phyloP scores from a whole-genome alignment of 148 eudicot species.

The Tetragonia tetragonoides region DNA sequence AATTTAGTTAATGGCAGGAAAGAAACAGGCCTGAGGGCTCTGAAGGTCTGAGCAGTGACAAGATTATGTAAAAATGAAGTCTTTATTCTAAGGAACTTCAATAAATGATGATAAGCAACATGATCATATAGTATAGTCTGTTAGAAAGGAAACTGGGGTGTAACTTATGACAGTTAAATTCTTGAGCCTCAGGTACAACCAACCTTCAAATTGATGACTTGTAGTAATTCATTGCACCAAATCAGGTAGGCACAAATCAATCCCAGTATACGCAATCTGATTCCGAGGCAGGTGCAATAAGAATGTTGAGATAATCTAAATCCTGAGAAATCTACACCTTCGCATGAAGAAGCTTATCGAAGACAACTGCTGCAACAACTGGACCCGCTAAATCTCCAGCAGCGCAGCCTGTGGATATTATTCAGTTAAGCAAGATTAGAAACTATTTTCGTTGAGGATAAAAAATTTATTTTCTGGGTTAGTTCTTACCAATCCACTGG shows the following conservation, averaged over 20 bases:
- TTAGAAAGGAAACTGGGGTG: background rate
- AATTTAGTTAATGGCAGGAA: background rate
- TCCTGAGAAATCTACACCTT: conserved; percentile 18
- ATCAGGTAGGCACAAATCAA: background rate
- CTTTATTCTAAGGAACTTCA: background rate
- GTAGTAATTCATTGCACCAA: background rate
- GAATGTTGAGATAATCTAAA: conserved; percentile 6
- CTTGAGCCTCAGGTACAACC: conserved; percentile 5
- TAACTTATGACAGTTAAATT: background rate
- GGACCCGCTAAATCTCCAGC: conserved; percentile 87
- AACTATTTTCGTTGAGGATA: background rate
- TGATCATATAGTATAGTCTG: background rate
- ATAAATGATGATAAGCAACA: background rate
- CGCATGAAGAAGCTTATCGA: conserved; percentile 47
- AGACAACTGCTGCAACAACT: conserved; percentile 48
- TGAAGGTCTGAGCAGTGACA: background rate
- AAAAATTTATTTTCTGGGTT: background rate
- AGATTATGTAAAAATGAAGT: background rate
- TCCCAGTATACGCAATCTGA: conserved; percentile 1
- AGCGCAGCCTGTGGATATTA: conserved; percentile 61
- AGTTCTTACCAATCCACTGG: conserved; percentile 80
- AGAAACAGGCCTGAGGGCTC: background rate
- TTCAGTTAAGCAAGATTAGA: background rate
- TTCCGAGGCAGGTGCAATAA: background rate
- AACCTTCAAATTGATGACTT: background rate